phyloP scores from a whole-genome alignment of 148 eudicot species.

The Rhododendron ovatum region DNA sequence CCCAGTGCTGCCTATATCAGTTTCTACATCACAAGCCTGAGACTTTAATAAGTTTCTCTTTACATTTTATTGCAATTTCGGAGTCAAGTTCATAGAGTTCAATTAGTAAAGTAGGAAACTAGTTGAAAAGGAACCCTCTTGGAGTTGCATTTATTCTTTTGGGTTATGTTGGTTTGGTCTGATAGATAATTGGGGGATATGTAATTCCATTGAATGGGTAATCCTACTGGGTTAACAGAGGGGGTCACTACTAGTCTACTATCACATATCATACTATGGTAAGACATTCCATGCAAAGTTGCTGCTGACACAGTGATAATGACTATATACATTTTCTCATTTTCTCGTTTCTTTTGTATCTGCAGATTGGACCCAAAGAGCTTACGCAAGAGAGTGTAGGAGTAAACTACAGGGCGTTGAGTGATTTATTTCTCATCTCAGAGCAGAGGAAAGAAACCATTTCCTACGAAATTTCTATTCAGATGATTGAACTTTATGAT shows the following conservation, averaged over 20 bases:
- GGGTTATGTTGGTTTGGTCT: not conserved
- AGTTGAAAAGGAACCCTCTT: not conserved
- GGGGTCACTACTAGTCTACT: not conserved
- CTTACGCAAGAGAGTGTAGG: too few relatives aligned
- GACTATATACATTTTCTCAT: too few relatives aligned
- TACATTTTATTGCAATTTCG: not conserved
- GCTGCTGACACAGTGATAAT: too few relatives aligned
- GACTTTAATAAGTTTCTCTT: not conserved
- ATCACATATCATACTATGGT: too few relatives aligned
- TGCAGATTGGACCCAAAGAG: too few relatives aligned
- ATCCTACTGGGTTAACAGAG: not conserved
- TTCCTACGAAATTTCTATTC: too few relatives aligned
- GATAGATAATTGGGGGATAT: not conserved
- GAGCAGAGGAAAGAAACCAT: too few relatives aligned
- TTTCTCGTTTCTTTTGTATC: too few relatives aligned
- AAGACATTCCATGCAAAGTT: too few relatives aligned
- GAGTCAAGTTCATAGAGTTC: not conserved
- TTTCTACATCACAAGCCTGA: not conserved
- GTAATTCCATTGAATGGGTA: not conserved
- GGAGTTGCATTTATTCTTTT: not conserved
- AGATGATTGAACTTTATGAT: too few relatives aligned
- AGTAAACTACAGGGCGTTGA: too few relatives aligned
- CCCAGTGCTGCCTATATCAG: not conserved
- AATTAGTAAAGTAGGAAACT: not conserved
- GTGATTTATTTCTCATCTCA: too few relatives aligned